Evolutionary conservation across 176 grass and related monocot genomes (phyloP), one percentile per base, ranked within the genome.

Genomic region (Coix lacrymajobi): DNA sequence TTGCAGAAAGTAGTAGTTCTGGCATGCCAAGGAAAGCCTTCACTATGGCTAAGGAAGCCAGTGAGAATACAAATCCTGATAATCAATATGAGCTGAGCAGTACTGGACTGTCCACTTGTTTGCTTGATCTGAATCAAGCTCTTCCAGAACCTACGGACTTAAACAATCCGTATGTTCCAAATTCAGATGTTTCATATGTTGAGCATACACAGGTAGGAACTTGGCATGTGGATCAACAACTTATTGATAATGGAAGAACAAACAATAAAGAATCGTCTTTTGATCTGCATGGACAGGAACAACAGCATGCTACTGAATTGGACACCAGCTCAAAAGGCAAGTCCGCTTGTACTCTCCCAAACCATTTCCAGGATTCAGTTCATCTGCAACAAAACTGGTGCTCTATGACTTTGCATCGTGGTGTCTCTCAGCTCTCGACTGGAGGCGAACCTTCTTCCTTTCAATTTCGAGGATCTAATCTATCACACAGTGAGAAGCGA

Each of bases 71-170:
- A 82, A 61, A 66, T 41, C 26, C 40, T 60, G 80, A 76, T 71
- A 22, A 64, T 11, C 62, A 28, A 67, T 61, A 60, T 89, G 60
- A 81, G 24, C 77, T 82, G 20, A 66, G 58, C 36, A 78, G 52
- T 48, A 81, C 73, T 57, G 36, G 69, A 37, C 20, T 84, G 56
- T 41, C 77, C 38, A 66, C 83, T 49, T 11, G 33, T 37, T 78
- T 81, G 56, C 26, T 90, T 78, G 91, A 92, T 84, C 73, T 92
- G 51, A 92, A 92, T 78, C 2, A 45, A 63, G 54, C 74, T 16
- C 63, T 71, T 12, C 48, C 66, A 33, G 81, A 84, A 34, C 61
- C 31, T 84, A 36, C 45, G 67, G 84, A 92, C 52, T 54, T 86
- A 20, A 45, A 74, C 6, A 22, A 30, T 32, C 20, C 20, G 0